These are phyloP conservation scores for Penicillium thymicola DNA, from an alignment of 2,329 filamentous ascomycete species.

Conservation along the genomic window DNA sequence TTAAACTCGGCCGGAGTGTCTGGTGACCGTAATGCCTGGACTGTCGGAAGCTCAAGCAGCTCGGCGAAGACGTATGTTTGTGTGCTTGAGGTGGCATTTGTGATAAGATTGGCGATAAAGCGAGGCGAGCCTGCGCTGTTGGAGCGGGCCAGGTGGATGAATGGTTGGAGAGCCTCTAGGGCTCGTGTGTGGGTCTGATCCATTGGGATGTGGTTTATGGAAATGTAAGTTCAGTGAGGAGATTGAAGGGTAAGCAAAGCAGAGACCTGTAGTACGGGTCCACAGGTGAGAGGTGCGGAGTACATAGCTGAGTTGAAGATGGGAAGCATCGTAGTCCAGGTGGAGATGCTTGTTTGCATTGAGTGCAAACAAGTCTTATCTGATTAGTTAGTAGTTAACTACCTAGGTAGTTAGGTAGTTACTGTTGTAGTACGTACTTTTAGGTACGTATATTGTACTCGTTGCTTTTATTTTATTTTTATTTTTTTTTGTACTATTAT, in stretches of 20 bases:
- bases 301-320: neutral
- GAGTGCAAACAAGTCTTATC: constrained; percentile 22
- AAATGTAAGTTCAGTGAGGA: neutral
- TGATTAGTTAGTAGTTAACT: neutral
- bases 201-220: constrained; percentile 29
- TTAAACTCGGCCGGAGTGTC: constrained; percentile 59
- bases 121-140: constrained; percentile 68
- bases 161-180: constrained; percentile 70
- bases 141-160: constrained; percentile 81
- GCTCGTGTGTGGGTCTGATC: constrained; percentile 50
- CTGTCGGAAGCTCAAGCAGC: constrained; percentile 75
- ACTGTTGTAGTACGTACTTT: too few species aligned
- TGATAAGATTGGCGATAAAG: constrained; percentile 80
- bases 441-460: too few species aligned
- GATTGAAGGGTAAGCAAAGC: neutral
- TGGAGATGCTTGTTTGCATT: constrained; percentile 19
- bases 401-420: too few species aligned
- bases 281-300: neutral
- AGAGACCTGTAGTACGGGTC: neutral
- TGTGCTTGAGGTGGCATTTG: constrained; percentile 80
- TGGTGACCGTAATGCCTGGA: constrained; percentile 65
- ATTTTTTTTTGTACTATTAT: too few species aligned
- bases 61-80: constrained; percentile 93
- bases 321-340: neutral
- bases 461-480: too few species aligned